Percentiles rank a stretch among this genome's conserved stretches.
Conservation (phyloP, 257 asterid species). For the Cinchona pubescens region DNA sequence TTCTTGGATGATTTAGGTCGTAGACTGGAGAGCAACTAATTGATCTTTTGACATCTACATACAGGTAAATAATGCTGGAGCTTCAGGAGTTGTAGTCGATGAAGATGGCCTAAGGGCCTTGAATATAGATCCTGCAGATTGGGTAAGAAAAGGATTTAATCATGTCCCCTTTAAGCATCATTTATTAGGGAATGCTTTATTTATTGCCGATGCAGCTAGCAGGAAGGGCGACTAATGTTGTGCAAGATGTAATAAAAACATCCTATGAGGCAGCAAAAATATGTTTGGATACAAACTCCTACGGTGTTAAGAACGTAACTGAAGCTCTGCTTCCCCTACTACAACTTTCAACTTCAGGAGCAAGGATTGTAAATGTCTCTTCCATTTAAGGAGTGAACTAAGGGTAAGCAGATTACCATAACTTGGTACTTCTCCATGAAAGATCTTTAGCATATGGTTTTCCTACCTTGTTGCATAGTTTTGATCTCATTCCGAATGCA, state of each 20-base stretch:
- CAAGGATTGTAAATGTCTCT: conserved; percentile 67
- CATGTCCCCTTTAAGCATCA: not conserved
- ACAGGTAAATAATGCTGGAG: conserved; percentile 89
- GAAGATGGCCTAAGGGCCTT: conserved; percentile 53
- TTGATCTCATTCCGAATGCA: conserved; percentile 27
- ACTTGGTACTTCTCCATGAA: not conserved
- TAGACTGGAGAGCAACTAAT: not conserved
- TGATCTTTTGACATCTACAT: conserved; percentile 26
- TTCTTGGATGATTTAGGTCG: too few relatives aligned
- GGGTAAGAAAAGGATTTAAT: conserved; percentile 42
- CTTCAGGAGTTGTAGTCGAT: conserved; percentile 68
- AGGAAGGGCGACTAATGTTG: conserved; percentile 52
- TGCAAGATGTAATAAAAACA: conserved; percentile 55
- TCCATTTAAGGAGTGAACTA: conserved; percentile 68
- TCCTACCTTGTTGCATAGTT: not conserved
- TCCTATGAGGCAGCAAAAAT: conserved; percentile 51
- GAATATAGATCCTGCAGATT: conserved; percentile 50
- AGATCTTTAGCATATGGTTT: not conserved
- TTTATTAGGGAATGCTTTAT: not conserved
- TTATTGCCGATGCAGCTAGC: conserved; percentile 48
- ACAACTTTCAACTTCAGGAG: conserved; percentile 53
- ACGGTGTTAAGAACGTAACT: conserved; percentile 68
- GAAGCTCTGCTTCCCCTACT: conserved; percentile 72
- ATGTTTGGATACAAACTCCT: conserved; percentile 69
- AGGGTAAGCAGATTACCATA: conserved; percentile 36